These are phyloP conservation scores for rapeseed (Brassica napus) DNA, from an alignment of 345 rosid species.

Conservation along the genomic window Da-Ae NC_063452.1:26822001-26822500, in stretches of 20 bases:
- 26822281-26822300: constrained; percentile 82
- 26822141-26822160: no score
- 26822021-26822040: no score
- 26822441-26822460: neutral
- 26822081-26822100: no score
- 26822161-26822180: no score
- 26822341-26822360: neutral
- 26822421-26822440: neutral
- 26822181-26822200: no score
- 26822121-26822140: no score
- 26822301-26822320: neutral
- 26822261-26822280: constrained; percentile 75
- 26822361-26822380: neutral
- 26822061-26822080: no score
- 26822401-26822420: constrained; percentile 14
- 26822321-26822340: neutral
- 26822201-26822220: no score
- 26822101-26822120: no score
- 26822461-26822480: neutral
- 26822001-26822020: no score
- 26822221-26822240: no score
- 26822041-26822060: no score
- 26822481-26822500: neutral
- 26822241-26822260: constrained; percentile 91
- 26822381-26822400: neutral